Base-by-base conservation (phyloP, 371 early-diverging fungal genomes). In the Mortierella sp. region DNA sequence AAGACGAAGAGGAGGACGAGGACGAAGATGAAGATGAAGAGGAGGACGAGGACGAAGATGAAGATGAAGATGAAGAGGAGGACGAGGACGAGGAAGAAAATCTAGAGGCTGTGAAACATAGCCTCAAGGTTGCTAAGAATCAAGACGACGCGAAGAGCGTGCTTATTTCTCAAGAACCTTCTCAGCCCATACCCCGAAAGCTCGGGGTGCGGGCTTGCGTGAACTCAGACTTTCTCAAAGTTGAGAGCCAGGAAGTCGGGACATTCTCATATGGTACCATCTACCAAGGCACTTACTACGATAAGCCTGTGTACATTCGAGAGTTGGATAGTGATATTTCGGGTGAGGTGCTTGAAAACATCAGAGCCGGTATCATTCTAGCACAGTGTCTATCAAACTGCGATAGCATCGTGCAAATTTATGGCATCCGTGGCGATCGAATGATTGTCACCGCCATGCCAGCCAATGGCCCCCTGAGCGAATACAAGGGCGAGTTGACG, bases 221-320 rank as follows among this genome's bases (percentile, higher is more conserved):
- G 32, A 52, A 65, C 65, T 59, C 61, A 59, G 65, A 65, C 41
- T 19, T 48, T 6, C 71, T 71, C 65, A 47, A 28, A 11, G 19
- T 65, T 71, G 50, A 50, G n/a, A 52, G 65, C 5, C 28, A 48
- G 43, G 52, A 71, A 65, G 60, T 65, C 10, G 71, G 71, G 22
- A 65, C 47, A 60, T 71, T 71, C 43, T 61, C 60, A 50, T 71
- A 59, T 19, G 71, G 70, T 21, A 63, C 57, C 43, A 69, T 69
- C 41, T 57, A 69, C 47, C 24, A 8, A 28, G 70, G 70, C 41
- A 57, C 41, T 28, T 69, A 63, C 58, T 41, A 69, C 11, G 57
- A 24, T 16, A 19, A 69, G 28, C 32, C 53, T 11, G 70, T 70
- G 32, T 58, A 41, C 32, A 53, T 70, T 60, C 62, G 70, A 43